Conservation (phyloP, 768 basidiomycete species). For the Phanerochaete carnosa region DNA sequence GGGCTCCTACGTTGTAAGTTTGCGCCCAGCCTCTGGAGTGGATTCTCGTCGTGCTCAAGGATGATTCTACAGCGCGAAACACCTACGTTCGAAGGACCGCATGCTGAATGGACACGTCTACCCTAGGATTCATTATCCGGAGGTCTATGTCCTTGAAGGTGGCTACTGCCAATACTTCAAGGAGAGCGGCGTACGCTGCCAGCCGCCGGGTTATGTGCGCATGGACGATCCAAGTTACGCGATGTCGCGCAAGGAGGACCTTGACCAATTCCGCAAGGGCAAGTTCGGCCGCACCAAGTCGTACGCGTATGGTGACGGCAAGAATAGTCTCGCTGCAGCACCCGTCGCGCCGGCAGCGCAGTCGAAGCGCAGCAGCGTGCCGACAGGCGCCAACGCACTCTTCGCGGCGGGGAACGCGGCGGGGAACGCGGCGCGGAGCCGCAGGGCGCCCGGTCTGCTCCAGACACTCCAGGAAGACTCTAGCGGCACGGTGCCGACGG, state of each 20-base stretch:
- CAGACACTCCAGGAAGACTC: slow-evolving; percentile 66
- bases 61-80: slow-evolving; percentile 70
- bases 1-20: slow-evolving; percentile 92
- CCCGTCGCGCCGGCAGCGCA: slow-evolving; percentile 27
- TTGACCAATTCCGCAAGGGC: slow-evolving; percentile 88
- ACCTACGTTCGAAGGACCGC: slow-evolving; percentile 88
- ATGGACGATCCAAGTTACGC: slow-evolving; percentile 95
- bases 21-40: neutral
- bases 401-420: slow-evolving; percentile 61
- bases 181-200: slow-evolving; percentile 63
- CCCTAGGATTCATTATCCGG: slow-evolving; percentile 92
- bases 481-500: slow-evolving; percentile 57
- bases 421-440: slow-evolving; percentile 62
- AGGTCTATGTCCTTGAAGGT: slow-evolving; percentile 95
- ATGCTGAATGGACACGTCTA: slow-evolving; percentile 85
- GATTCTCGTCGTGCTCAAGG: neutral
- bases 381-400: slow-evolving; percentile 36
- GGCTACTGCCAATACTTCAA: slow-evolving; percentile 91
- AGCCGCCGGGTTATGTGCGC: slow-evolving; percentile 78
- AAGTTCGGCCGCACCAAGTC: slow-evolving; percentile 90
- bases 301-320: slow-evolving; percentile 85
- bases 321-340: slow-evolving; percentile 35
- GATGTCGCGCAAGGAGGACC: slow-evolving; percentile 74
- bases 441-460: slow-evolving; percentile 44
- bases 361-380: slow-evolving; percentile 67